phyloP scores from a whole-genome alignment of 371 early-diverging fungal genomes.

The Mucor indicus region DNA sequence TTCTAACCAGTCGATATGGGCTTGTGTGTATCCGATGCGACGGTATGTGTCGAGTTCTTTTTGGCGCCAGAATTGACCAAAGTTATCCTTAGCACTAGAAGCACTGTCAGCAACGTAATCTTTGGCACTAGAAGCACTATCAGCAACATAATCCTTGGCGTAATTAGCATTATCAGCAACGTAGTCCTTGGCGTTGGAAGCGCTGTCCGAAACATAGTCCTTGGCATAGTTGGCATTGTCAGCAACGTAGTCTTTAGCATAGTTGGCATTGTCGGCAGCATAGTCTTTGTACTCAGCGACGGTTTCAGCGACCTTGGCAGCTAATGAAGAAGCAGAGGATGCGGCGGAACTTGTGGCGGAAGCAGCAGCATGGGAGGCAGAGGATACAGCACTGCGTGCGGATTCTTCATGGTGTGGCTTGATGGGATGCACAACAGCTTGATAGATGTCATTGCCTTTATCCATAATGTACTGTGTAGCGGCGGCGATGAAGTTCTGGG shows the following conservation, averaged over 20 bases:
- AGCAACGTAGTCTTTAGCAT: too few species aligned
- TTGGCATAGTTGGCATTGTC: too few species aligned
- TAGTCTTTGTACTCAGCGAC: too few species aligned
- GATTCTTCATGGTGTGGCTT: not conserved
- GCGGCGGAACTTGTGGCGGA: not conserved
- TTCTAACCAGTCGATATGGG: slow-evolving; percentile 41
- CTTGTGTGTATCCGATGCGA: slow-evolving; percentile 41
- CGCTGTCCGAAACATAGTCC: too few species aligned
- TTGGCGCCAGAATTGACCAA: slow-evolving; percentile 38
- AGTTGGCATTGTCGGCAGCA: too few species aligned
- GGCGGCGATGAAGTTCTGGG: slow-evolving; percentile 12
- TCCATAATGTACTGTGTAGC: slow-evolving; percentile 16
- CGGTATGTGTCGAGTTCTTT: slow-evolving; percentile 31
- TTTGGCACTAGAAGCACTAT: slow-evolving; percentile 19
- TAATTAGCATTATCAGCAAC: slow-evolving; percentile 4
- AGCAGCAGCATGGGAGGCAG: too few species aligned
- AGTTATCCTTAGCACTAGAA: slow-evolving; percentile 18
- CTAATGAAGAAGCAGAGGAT: too few species aligned
- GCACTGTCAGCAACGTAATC: slow-evolving; percentile 22
- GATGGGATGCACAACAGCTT: slow-evolving; percentile 10
- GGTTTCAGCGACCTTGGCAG: too few species aligned
- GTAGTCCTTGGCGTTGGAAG: too few species aligned
- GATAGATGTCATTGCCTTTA: slow-evolving; percentile 14
- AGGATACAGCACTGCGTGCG: too few species aligned
- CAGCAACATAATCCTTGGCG: slow-evolving; percentile 14